Conservation (phyloP, 2,329 filamentous ascomycete species). For the Neoascochyta sp. region DNA sequence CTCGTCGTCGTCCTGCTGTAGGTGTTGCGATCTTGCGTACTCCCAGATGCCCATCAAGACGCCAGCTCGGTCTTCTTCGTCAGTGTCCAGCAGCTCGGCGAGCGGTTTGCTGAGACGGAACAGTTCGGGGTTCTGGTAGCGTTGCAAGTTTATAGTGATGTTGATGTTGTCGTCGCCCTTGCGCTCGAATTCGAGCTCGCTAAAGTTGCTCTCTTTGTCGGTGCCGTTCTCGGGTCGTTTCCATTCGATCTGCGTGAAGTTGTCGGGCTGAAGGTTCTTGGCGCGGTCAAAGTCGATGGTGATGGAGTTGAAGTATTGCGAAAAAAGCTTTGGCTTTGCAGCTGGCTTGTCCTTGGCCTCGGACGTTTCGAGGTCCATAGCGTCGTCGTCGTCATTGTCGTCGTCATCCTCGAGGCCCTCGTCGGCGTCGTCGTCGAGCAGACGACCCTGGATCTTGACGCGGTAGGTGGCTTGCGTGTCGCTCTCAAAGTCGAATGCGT, state of each 20-base stretch:
- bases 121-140: conserved; percentile 82
- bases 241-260: conserved; percentile 72
- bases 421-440: conserved; percentile 57
- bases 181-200: conserved; percentile 86
- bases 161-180: conserved; percentile 91
- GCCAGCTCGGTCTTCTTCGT: conserved; percentile 81
- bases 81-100: conserved; percentile 78
- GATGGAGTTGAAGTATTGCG: conserved; percentile 79
- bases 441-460: conserved; percentile 84
- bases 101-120: conserved; percentile 75
- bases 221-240: conserved; percentile 69
- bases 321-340: conserved; percentile 55
- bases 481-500: conserved; percentile 77
- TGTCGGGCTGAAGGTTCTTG: conserved; percentile 62
- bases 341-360: conserved; percentile 25
- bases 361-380: conserved; percentile 54
- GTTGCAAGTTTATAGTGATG: conserved; percentile 78
- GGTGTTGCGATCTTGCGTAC: conserved; percentile 78
- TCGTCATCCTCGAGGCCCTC: conserved; percentile 32
- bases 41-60: conserved; percentile 93
- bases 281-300: conserved; percentile 59
- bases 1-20: conserved; percentile 95
- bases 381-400: conserved; percentile 39
- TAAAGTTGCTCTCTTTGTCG: conserved; percentile 72
- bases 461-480: conserved; percentile 76